Evolutionary conservation across 805 yeast genomes (phyloP).

Genomic region (Helenozyma rhizophorensis): DNA sequence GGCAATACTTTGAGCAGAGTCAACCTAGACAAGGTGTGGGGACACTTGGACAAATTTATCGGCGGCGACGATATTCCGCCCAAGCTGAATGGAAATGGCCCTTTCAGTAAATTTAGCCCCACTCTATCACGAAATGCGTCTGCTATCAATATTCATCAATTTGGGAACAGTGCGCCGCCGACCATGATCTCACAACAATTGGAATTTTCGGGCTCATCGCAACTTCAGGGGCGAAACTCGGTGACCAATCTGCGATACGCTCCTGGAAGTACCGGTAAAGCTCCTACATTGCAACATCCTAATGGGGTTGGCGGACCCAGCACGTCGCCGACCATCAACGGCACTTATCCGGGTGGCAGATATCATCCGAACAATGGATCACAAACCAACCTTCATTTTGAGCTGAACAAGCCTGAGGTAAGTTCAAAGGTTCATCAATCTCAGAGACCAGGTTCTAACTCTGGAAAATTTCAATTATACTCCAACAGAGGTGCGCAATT

Average conservation of each 20-base stretch:
- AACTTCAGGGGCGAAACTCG: slow-evolving; percentile 3
- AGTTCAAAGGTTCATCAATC: too few relatives aligned
- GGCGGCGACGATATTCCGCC: slow-evolving; percentile 65
- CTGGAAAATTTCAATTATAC: too few relatives aligned
- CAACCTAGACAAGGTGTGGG: slow-evolving; percentile 81
- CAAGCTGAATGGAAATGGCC: slow-evolving; percentile 44
- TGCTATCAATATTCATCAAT: slow-evolving; percentile 27
- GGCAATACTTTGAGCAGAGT: slow-evolving; percentile 52
- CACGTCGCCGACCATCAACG: too few relatives aligned
- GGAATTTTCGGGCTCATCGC: slow-evolving; percentile 11
- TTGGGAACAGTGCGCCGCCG: slow-evolving; percentile 1
- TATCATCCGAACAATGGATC: too few relatives aligned
- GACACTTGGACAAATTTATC: slow-evolving; percentile 81
- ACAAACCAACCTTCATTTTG: too few relatives aligned
- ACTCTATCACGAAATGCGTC: slow-evolving; percentile 54
- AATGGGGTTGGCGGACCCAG: too few relatives aligned
- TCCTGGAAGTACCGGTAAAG: too few relatives aligned
- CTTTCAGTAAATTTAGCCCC: slow-evolving; percentile 70
- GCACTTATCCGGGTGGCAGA: too few relatives aligned
- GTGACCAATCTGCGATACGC: too few relatives aligned
- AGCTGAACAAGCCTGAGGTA: too few relatives aligned
- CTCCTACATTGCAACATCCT: too few relatives aligned
- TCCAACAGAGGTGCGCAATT: slow-evolving; percentile 11
- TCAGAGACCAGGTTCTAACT: too few relatives aligned
- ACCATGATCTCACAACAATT: slow-evolving; percentile 5